Evolutionary conservation across 2,329 filamentous ascomycete genomes (phyloP), one percentile per base, ranked within the genome.

Genomic region (Stemphylium vesicarium): DNA sequence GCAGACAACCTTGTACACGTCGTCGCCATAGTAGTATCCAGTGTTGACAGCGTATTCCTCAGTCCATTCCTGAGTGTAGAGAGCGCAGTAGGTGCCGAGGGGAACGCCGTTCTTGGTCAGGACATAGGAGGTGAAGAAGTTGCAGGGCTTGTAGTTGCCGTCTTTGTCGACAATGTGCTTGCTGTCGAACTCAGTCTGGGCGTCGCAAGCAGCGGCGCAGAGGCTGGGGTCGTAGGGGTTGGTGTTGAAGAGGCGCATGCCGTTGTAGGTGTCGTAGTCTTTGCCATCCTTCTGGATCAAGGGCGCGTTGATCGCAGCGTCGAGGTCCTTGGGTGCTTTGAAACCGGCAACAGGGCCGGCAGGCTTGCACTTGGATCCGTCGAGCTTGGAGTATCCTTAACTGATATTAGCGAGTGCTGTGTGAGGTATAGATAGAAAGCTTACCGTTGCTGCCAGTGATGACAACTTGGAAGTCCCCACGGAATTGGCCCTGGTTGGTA

Each of bases 101-200:
- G 75, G 72, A 22, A 69, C 52, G 13, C 65, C 68, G 46, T 74
- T 72, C 48, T 73, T 67, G 26, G 61, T 65, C 13, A 77, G 60
- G n/a, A 77, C 67, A 47, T 77, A 78, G 10, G 70, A 66, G 31
- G 73, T 74, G 59, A 70, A 75, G 63, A 76, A 75, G 57, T 75
- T 75, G 68, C 75, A 77, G 33, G 72, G 57, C 48, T 64, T 65
- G 48, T 73, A 75, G 9, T 62, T 64, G 15, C 69, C 70, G 18
- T 65, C 60, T 7, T 58, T 10, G 9, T 63, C 55, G 39, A 68
- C 67, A 29, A 63, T 50, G 52, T 70, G 62, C 26, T 66, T 60
- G 31, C 53, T 58, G 55, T 77, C 71, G 57, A 74, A 76, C 4
- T 59, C 58, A 10, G 71, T 77, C 57, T 76, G 70, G 15, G 70